Evolutionary conservation across 2,329 filamentous ascomycete genomes (phyloP), one percentile per base, ranked within the genome.

Genomic region (Aspergillus bombycis): DNA sequence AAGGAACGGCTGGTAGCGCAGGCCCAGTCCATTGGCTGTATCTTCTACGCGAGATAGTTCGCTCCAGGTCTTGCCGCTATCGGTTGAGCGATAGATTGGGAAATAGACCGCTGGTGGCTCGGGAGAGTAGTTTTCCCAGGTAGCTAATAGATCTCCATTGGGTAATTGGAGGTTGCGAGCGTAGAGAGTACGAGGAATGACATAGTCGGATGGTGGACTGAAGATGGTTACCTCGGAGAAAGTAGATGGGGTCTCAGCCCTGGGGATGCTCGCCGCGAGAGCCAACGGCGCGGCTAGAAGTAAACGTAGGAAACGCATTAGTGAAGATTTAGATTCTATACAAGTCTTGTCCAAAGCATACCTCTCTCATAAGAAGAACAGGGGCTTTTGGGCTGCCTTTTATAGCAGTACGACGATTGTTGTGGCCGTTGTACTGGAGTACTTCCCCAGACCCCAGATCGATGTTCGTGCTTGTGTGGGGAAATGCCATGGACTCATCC

Each of bases 1-100:
- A 16, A 92, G 79, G 74, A 86, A 85, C 0, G 90, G 90, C 70
- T 92, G 90, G 70, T 91, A 91, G 34, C 88, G 84, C 60, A 91
- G 74, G 23, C 90, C 90, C 79, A 85, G 88, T 48, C 84, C 84
- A 67, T 90, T 88, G 34, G 85, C 86, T 56, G 85, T 82, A 72
- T 92, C 90, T 16, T 85, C 79, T 11, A 92, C 86, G 19, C 82
- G 82, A 5, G 88, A 86, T 57, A 90, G 80, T 71, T 89, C 84
- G 19, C 81, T 80, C 90, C 90, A 92, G 1, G 84, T 87, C 58
- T 80, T 71, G 14, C 87, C 86, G 41, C 80, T 77, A 70, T 89
- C 85, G n/a, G 71, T 77, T 45, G 83, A 86, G 65, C 82, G 63
- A 71, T 77, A 69, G 78, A 85, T 70, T 73, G 78, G 87, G 71